These are phyloP conservation scores for Catunica adiposa DNA, from an alignment of 2,329 filamentous ascomycete genomes.

Conservation along the genomic window DNA sequence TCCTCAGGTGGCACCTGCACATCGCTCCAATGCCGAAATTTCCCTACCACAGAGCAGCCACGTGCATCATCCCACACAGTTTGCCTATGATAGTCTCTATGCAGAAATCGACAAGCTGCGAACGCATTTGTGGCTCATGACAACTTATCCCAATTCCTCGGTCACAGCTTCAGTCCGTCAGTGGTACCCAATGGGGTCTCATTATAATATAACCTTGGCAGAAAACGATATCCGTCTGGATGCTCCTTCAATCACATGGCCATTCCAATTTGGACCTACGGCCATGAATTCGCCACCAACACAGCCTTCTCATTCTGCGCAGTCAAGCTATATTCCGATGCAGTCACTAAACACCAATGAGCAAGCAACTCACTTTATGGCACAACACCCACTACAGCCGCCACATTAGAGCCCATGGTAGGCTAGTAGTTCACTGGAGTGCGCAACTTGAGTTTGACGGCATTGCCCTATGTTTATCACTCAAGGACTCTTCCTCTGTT, in stretches of 20 bases:
- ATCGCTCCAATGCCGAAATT: neutral
- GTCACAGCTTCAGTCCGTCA: constrained; percentile 2
- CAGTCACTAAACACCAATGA: neutral
- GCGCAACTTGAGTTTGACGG: too few relatives aligned
- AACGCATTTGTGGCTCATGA: constrained; percentile 8
- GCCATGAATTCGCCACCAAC: neutral
- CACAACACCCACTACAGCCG: too few relatives aligned
- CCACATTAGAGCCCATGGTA: too few relatives aligned
- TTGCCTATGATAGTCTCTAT: neutral
- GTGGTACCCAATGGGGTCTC: neutral
- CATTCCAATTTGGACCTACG: neutral
- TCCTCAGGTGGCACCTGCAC: constrained; percentile 2
- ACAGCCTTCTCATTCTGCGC: neutral
- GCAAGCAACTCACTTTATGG: too few relatives aligned
- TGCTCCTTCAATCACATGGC: constrained; percentile 1
- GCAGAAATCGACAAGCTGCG: constrained; percentile 11
- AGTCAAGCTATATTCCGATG: neutral
- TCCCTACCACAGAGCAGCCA: neutral
- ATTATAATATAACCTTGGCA: neutral
- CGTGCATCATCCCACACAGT: neutral
- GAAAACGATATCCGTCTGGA: neutral
- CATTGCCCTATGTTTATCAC: too few relatives aligned
- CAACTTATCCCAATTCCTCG: constrained; percentile 1
- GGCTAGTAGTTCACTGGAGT: too few relatives aligned
- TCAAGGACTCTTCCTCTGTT: too few relatives aligned